Percentiles rank a stretch among this genome's conserved stretches.
Evolutionary conservation across 2,329 filamentous ascomycete genomes (phyloP).

Genomic region (Verticillium longisporum): DNA sequence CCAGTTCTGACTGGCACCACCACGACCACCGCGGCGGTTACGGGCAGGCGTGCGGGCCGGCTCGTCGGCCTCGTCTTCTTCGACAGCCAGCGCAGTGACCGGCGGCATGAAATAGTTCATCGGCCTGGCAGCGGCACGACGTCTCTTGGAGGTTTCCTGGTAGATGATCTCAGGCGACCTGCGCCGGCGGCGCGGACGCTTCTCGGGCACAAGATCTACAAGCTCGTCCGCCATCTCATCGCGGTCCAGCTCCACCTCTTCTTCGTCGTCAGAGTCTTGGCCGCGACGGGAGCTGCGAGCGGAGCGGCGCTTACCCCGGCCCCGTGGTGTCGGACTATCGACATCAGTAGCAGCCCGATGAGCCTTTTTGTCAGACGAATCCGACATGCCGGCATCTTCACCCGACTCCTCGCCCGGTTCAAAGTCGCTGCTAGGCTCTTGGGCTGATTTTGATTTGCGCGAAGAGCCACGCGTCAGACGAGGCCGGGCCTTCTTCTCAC

Average conservation of each 20-base stretch:
- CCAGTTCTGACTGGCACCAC: slow-evolving; percentile 53
- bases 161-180: slow-evolving; percentile 53
- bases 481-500: slow-evolving; percentile 21
- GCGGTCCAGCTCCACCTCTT: slow-evolving; percentile 50
- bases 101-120: slow-evolving; percentile 85
- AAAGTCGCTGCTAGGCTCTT: slow-evolving; percentile 55
- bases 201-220: slow-evolving; percentile 51
- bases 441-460: slow-evolving; percentile 37
- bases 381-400: slow-evolving; percentile 40
- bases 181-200: slow-evolving; percentile 37
- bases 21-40: slow-evolving; percentile 53
- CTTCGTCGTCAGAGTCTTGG: slow-evolving; percentile 49
- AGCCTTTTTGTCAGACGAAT: slow-evolving; percentile 24
- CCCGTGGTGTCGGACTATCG: slow-evolving; percentile 43
- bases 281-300: slow-evolving; percentile 40
- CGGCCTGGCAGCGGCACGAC: slow-evolving; percentile 52
- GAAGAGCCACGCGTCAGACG: slow-evolving; percentile 41
- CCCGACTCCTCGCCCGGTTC: slow-evolving; percentile 54
- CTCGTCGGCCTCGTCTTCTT: slow-evolving; percentile 69
- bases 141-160: slow-evolving; percentile 46
- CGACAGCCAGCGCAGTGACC: slow-evolving; percentile 50
- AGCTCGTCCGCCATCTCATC: slow-evolving; percentile 62
- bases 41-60: slow-evolving; percentile 62
- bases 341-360: slow-evolving; percentile 34
- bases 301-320: slow-evolving; percentile 33